A percentile compares a stretch with the other conserved stretches of the same genome.
These are phyloP conservation scores for Eimeria praecox DNA, from an alignment of 169 alveolate genomes.

Conservation along the genomic window DNA sequence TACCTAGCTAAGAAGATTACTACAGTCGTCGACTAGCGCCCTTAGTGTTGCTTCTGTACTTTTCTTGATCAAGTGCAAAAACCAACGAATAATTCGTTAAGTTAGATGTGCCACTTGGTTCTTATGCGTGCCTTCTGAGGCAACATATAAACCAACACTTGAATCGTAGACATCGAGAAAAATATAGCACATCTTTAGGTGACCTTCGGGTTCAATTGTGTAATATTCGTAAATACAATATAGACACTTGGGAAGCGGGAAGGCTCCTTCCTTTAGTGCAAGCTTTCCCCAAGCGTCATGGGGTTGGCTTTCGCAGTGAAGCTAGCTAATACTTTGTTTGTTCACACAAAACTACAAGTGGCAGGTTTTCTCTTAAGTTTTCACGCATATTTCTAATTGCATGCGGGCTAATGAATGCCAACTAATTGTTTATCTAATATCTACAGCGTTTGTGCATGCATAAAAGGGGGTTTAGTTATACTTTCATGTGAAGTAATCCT, in stretches of 20 bases:
- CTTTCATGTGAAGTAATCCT: neutral
- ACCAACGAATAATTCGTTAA: neutral
- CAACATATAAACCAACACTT: neutral
- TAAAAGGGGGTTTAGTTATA: neutral
- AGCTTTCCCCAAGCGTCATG: neutral
- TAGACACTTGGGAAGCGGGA: neutral
- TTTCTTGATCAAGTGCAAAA: neutral
- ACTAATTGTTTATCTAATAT: neutral
- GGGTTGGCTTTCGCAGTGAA: neutral
- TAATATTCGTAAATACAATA: neutral
- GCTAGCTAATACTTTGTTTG: neutral
- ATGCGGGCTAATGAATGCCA: neutral
- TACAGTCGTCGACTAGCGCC: neutral
- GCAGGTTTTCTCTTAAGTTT: neutral
- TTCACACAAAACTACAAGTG: neutral
- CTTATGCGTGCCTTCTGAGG: neutral
- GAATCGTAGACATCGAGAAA: neutral
- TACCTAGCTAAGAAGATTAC: neutral
- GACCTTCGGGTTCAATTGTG: neutral
- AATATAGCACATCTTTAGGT: neutral
- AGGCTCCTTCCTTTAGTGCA: neutral
- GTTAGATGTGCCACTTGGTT: too few species aligned
- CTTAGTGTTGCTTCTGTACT: neutral
- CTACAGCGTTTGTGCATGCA: neutral
- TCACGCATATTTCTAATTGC: neutral